These are phyloP conservation scores for Astragalus membranaceus DNA, from an alignment of 306 rosid species.

Conservation along the genomic window DNA sequence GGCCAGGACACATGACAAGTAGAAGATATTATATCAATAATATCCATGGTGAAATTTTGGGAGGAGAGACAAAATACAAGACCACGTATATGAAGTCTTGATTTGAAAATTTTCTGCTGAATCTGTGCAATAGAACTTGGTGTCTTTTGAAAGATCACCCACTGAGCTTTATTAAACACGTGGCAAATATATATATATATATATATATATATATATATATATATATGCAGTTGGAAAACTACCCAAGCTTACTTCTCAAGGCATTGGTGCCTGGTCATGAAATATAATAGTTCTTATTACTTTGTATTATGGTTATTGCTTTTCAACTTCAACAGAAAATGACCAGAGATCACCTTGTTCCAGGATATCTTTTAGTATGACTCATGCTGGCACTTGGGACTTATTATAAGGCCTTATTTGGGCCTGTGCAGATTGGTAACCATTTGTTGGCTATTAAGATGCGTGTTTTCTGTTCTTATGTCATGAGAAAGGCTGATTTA, in stretches of 20 bases:
- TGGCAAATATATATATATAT: background rate
- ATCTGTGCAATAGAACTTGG: background rate
- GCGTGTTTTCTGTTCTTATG: background rate
- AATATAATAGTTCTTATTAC: background rate
- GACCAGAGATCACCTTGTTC: no score
- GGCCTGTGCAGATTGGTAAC: no score
- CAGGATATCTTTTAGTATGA: no score
- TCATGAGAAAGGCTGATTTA: background rate
- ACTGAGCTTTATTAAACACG: background rate
- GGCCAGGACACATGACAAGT: background rate
- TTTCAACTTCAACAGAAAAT: no score
- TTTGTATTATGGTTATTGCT: no score
- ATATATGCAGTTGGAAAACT: background rate
- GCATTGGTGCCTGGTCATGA: background rate
- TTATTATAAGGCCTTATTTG: no score
- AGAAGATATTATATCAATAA: background rate
- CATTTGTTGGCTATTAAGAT: no score
- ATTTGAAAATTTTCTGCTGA: background rate
- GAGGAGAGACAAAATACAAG: background rate
- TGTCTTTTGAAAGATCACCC: background rate
- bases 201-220: background rate
- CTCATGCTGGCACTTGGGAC: no score
- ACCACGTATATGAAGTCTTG: constrained; percentile 1
- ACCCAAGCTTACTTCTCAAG: background rate
- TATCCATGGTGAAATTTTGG: background rate